Evolutionary conservation across 176 grass and related monocot genomes (phyloP), one percentile per base, ranked within the genome.

Genomic region (Sorghum bicolor): DNA sequence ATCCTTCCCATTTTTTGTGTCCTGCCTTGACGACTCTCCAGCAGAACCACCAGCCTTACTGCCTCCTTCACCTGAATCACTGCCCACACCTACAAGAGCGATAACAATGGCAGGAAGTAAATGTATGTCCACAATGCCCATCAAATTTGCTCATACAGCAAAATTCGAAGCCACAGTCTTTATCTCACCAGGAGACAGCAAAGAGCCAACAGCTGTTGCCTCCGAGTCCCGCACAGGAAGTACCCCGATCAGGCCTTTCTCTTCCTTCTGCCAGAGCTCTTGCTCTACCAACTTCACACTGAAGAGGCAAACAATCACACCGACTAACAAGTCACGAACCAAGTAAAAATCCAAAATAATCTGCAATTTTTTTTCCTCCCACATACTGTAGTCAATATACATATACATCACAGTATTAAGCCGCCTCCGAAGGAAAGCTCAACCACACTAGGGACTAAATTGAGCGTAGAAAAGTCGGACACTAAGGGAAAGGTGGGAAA

Each of bases 261-360:
- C 93, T 74, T 94, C 96, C 80, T 84, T 88, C 70, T 99, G 96
- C 96, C 96, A 99, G 30, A 99, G 86, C 80, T 99, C 96, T 86
- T 99, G 96, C 78, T 99, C 96, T 50, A 99, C 96, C 64, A 99
- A 58, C 87, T 96, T 99, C 65, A 99, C 96, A 78, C 96, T 99
- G 91, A 75, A 91, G 31, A 34, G 2, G 44, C 13, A 77, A 81
- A 57, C 26, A 83, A 61, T 6, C 28, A 45, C 26, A 71, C 37
- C 41, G 16, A 74, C 43, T 4, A 82, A 4, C 2, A 34, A 72
- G 36, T 67, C 79, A 79, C 17, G 63, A 66, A 17, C 39, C 28
- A 77, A 72, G 40, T 62, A 37, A 83, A 86, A 67, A 60, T 31
- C 26, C 28, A 78, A 75, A 74, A 15, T 48, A 84, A 72, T 1